Evolutionary conservation across 2,329 filamentous ascomycete genomes (phyloP).

Genomic region (Cytospora chrysosperma): DNA sequence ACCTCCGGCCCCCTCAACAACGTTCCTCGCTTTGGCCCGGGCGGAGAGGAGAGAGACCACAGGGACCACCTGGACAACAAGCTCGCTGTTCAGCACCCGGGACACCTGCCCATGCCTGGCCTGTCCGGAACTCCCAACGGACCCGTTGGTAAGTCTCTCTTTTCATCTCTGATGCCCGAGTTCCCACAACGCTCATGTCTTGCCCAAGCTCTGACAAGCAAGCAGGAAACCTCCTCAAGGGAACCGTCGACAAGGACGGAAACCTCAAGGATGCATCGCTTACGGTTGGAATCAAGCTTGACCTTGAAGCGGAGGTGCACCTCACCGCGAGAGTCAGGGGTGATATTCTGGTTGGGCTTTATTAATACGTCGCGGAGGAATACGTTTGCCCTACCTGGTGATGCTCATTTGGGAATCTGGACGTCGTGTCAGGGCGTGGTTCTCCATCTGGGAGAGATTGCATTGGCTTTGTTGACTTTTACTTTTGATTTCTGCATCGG

Average conservation of each 20-base stretch:
- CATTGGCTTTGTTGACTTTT: slow-evolving; percentile 18
- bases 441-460: slow-evolving; percentile 6
- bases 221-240: slow-evolving; percentile 54
- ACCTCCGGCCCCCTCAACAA: slow-evolving; percentile 11
- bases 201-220: neutral
- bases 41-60: neutral
- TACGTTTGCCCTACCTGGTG: slow-evolving; percentile 1
- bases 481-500: slow-evolving; percentile 19
- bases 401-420: slow-evolving; percentile 9
- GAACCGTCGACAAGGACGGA: slow-evolving; percentile 56
- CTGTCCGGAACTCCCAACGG: slow-evolving; percentile 17
- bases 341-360: slow-evolving; percentile 60
- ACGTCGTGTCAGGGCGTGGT: slow-evolving; percentile 16
- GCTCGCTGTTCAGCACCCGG: neutral
- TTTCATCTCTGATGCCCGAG: neutral
- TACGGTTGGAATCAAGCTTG: slow-evolving; percentile 62
- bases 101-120: slow-evolving; percentile 17
- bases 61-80: slow-evolving; percentile 9
- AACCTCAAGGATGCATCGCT: slow-evolving; percentile 57
- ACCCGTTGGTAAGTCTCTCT: slow-evolving; percentile 14
- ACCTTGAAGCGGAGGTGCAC: slow-evolving; percentile 62
- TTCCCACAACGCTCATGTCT: no score
- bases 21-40: slow-evolving; percentile 6
- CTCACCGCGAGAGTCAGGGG: slow-evolving; percentile 59
- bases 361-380: slow-evolving; percentile 34